These are phyloP conservation scores for Hypoxylon perforatum DNA, from an alignment of 495 filamentous ascomycete genomes.

Conservation along the genomic window DNA sequence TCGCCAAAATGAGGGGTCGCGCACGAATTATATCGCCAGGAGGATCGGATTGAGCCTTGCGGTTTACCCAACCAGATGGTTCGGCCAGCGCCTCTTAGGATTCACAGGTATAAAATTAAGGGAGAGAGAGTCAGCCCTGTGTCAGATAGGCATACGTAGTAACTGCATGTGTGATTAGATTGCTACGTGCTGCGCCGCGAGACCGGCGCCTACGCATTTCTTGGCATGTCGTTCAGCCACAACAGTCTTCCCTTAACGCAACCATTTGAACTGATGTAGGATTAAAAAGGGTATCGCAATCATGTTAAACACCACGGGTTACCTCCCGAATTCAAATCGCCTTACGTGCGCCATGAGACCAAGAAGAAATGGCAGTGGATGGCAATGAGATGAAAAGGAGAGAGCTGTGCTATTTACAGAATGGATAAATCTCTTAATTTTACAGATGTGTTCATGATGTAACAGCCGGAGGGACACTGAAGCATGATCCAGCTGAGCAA, in stretches of 20 bases:
- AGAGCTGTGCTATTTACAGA: too few species aligned
- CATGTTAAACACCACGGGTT: background rate
- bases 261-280: too few species aligned
- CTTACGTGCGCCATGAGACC: too few species aligned
- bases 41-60: slow-evolving; percentile 19
- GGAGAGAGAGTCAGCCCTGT: background rate
- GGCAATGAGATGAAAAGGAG: too few species aligned
- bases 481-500: too few species aligned
- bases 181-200: background rate
- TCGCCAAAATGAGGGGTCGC: slow-evolving; percentile 13
- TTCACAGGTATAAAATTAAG: background rate
- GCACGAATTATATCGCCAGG: slow-evolving; percentile 14
- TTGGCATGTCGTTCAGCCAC: background rate
- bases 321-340: too few species aligned
- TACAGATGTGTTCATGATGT: too few species aligned
- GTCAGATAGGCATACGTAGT: too few species aligned
- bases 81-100: slow-evolving; percentile 10
- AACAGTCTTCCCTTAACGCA: background rate
- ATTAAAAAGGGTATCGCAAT: background rate
- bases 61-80: slow-evolving; percentile 20
- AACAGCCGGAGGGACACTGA: too few species aligned
- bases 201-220: background rate
- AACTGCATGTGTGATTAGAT: background rate
- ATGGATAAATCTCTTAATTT: too few species aligned
- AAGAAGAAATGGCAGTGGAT: too few species aligned